phyloP scores from a whole-genome alignment of 2,329 filamentous ascomycete species.

The Alternaria gansuensis region DNA sequence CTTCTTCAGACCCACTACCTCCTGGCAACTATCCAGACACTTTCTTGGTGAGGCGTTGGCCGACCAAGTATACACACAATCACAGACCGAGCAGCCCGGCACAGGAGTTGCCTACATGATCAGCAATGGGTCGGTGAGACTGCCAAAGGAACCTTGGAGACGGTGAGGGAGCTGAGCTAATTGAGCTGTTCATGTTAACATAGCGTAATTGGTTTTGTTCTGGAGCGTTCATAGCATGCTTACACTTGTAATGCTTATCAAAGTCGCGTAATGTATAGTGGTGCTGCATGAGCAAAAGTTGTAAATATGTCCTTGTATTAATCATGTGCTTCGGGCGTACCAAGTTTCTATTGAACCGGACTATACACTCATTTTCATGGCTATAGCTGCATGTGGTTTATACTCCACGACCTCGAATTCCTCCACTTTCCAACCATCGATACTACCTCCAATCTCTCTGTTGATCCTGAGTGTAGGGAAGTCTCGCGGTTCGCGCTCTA shows the following conservation, averaged over 20 bases:
- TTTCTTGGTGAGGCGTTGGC: too few species aligned
- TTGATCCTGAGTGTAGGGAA: conserved; percentile 83
- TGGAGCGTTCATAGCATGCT: not conserved
- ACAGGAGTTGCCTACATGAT: conserved; percentile 14
- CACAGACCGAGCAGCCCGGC: conserved; percentile 5
- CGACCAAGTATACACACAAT: conserved; percentile 31
- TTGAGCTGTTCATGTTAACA: not conserved
- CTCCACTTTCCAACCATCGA: conserved; percentile 89
- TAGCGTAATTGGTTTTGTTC: too few species aligned
- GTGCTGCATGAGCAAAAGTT: accelerated
- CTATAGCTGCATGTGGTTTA: conserved; percentile 87
- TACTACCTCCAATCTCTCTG: conserved; percentile 72
- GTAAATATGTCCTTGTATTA: not conserved
- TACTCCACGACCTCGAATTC: conserved; percentile 91
- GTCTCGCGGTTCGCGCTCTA: conserved; percentile 78
- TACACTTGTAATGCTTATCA: accelerated
- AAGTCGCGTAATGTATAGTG: not conserved
- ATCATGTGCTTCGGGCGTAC: not conserved
- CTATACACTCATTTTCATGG: conserved; percentile 98
- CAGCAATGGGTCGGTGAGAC: not conserved
- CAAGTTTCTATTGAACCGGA: not conserved
- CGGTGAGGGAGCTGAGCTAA: not conserved
- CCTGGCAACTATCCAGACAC: too few species aligned
- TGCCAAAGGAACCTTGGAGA: not conserved
- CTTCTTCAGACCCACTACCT: too few species aligned